A percentile compares a stretch with the other conserved stretches of the same genome.
Evolutionary conservation across 176 grass and related monocot genomes (phyloP).

Genomic region (Chloris gayana): DNA sequence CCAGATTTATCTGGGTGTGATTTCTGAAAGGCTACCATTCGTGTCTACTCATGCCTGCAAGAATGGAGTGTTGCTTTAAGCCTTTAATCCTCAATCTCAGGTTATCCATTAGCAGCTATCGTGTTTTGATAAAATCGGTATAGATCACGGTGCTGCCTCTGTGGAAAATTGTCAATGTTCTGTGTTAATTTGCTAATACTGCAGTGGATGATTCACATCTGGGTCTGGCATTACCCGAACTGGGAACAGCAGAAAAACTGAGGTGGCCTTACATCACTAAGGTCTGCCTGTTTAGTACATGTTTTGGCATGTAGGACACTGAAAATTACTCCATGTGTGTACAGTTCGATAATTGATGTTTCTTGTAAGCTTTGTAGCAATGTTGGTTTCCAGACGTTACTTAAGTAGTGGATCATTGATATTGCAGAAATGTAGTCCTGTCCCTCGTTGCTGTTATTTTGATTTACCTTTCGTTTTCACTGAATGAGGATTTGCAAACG

Average conservation of each 20-base stretch:
- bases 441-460: background rate
- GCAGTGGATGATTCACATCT: background rate
- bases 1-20: constrained; percentile 22
- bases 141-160: background rate
- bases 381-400: background rate
- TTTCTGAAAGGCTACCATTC: constrained; percentile 2
- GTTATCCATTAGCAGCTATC: constrained; percentile 5
- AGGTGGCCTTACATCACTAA: background rate
- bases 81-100: background rate
- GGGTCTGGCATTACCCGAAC: background rate
- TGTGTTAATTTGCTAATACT: background rate
- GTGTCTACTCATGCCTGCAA: constrained; percentile 11
- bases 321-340: constrained; percentile 8
- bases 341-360: constrained; percentile 10
- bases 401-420: background rate
- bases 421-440: background rate
- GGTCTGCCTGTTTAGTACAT: background rate
- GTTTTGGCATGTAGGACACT: background rate
- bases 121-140: background rate
- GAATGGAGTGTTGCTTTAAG: constrained; percentile 13
- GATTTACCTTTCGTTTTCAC: background rate
- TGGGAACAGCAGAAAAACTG: background rate
- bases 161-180: background rate
- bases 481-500: background rate
- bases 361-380: constrained; percentile 8